These are phyloP conservation scores for Russula sp. DNA, from an alignment of 768 basidiomycete species.

Conservation along the genomic window DNA sequence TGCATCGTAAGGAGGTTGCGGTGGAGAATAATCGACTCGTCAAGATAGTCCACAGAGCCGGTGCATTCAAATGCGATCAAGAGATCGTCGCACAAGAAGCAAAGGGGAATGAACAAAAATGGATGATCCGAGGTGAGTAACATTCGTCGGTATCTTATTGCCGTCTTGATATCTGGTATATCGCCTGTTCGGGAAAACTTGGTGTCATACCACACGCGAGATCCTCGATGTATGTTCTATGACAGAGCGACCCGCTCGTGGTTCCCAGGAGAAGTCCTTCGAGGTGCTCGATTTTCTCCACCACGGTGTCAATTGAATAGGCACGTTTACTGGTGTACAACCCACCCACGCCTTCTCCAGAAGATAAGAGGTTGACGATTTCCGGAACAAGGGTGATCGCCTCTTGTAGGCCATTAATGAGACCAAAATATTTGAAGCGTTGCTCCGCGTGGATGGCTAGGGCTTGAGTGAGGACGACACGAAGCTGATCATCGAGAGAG, in stretches of 20 bases:
- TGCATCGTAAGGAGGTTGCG: background rate
- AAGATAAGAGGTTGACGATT: background rate
- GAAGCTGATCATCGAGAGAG: background rate
- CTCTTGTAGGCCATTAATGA: background rate
- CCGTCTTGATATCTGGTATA: background rate
- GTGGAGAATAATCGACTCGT: conserved; percentile 1
- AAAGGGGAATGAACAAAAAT: background rate
- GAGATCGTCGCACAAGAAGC: conserved; percentile 7
- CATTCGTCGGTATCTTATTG: conserved; percentile 3
- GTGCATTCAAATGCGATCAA: conserved; percentile 10
- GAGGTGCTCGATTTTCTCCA: conserved; percentile 10
- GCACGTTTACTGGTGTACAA: background rate
- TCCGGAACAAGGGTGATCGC: background rate
- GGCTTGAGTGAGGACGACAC: background rate
- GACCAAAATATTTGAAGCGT: conserved; percentile 3
- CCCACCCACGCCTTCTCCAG: background rate
- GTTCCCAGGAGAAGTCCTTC: background rate
- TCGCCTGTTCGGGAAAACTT: conserved; percentile 6
- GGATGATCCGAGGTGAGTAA: background rate
- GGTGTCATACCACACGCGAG: conserved; percentile 9
- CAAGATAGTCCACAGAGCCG: conserved; percentile 1
- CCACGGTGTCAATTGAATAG: background rate
- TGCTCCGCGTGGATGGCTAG: background rate
- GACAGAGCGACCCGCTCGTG: background rate
- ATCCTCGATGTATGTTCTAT: background rate